Evolutionary conservation across 1,284 basidiomycete species (phyloP).

Genomic region (Apiotrichum gracile): DNA sequence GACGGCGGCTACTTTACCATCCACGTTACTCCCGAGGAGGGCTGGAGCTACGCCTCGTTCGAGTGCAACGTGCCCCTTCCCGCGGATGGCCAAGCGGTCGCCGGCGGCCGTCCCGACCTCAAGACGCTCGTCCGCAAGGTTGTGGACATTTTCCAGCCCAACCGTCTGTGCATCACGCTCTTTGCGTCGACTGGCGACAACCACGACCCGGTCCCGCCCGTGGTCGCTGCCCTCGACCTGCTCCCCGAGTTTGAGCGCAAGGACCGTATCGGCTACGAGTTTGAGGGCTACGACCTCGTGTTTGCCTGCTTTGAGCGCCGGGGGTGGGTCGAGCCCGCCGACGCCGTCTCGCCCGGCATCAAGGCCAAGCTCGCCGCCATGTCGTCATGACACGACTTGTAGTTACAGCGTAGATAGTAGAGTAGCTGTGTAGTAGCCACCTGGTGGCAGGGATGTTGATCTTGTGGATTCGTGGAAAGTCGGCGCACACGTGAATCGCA

Average conservation of each 20-base stretch:
- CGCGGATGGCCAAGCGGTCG: slow-evolving; percentile 7
- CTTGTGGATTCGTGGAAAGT: no score
- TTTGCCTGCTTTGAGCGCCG: slow-evolving; percentile 76
- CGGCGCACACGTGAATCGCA: no score
- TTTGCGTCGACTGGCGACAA: slow-evolving; percentile 69
- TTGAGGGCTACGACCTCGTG: slow-evolving; percentile 89
- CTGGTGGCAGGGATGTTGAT: background rate
- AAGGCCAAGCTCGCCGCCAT: background rate
- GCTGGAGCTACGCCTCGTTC: slow-evolving; percentile 96
- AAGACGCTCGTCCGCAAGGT: slow-evolving; percentile 77
- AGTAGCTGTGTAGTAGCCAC: background rate
- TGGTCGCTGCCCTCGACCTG: slow-evolving; percentile 19
- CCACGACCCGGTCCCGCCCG: slow-evolving; percentile 42
- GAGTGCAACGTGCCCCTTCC: slow-evolving; percentile 92
- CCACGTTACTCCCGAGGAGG: slow-evolving; percentile 96
- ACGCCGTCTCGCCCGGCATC: background rate
- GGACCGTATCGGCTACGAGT: slow-evolving; percentile 97
- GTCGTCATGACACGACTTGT: slow-evolving; percentile 1
- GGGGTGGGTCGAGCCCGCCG: slow-evolving; percentile 39
- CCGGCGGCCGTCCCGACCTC: slow-evolving; percentile 55
- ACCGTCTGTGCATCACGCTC: slow-evolving; percentile 77
- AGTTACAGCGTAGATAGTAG: slow-evolving; percentile 4
- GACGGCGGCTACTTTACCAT: slow-evolving; percentile 92
- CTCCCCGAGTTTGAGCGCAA: slow-evolving; percentile 56
- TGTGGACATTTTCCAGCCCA: slow-evolving; percentile 87